phyloP scores from a whole-genome alignment of 192 early-diverging fungal species.

The Linnemannia schmuckeri region DNA sequence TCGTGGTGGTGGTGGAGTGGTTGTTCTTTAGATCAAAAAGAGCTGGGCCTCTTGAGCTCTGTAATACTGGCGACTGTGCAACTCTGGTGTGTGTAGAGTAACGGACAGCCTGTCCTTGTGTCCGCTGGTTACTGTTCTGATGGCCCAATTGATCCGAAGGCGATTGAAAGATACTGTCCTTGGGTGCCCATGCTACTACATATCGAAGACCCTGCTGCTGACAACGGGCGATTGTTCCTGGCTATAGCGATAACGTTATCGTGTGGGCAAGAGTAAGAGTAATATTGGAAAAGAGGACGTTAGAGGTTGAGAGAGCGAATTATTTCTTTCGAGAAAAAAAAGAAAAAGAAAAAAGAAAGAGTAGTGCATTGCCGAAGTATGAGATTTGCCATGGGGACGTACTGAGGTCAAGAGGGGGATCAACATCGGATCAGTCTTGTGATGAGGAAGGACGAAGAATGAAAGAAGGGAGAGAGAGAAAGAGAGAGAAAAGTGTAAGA shows the following conservation, averaged over 20 bases:
- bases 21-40: not conserved
- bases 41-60: not conserved
- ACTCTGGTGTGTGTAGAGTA: slow-evolving; percentile 1
- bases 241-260: slow-evolving; percentile 6
- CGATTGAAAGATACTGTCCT: slow-evolving; percentile 12
- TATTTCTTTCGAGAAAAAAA: not conserved
- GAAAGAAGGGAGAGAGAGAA: not conserved
- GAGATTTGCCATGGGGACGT: not conserved
- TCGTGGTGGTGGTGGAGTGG: slow-evolving; percentile 1
- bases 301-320: not conserved
- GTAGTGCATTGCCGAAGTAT: not conserved
- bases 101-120: not conserved
- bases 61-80: slow-evolving; percentile 10
- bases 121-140: not conserved
- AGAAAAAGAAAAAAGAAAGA: not conserved
- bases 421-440: slow-evolving; percentile 14
- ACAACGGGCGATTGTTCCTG: slow-evolving; percentile 26
- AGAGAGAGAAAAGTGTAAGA: not conserved
- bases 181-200: slow-evolving; percentile 35
- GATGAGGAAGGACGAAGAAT: not conserved
- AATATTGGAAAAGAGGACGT: not conserved
- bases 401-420: slow-evolving; percentile 27
- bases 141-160: not conserved
- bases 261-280: not conserved
- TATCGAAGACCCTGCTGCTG: slow-evolving; percentile 36